A percentile compares a stretch with the other conserved stretches of the same genome.
Evolutionary conservation across 257 asterid genomes (phyloP).

Genomic region (Apocynum venetum): DNA sequence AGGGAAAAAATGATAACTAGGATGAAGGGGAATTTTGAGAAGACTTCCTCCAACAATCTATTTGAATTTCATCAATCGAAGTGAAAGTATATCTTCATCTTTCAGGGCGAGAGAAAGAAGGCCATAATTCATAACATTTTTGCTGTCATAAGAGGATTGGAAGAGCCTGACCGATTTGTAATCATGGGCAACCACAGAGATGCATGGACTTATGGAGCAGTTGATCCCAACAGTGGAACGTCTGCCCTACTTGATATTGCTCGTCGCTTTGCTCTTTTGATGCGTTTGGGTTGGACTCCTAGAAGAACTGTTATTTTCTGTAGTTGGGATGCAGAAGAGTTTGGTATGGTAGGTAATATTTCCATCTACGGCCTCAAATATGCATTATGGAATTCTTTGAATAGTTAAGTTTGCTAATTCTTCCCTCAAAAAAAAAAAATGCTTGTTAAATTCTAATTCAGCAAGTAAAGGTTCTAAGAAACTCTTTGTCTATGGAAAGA

Average conservation of each 20-base stretch:
- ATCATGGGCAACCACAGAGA: conserved; percentile 95
- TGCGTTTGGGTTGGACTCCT: conserved; percentile 83
- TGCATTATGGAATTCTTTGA: neutral
- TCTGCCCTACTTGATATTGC: conserved; percentile 91
- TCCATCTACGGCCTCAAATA: conserved; percentile 17
- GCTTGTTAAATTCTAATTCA: neutral
- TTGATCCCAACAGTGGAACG: conserved; percentile 96
- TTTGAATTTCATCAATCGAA: neutral
- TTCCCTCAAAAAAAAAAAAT: neutral
- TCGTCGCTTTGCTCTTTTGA: conserved; percentile 66
- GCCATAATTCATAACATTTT: conserved; percentile 68
- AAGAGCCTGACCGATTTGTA: conserved; percentile 77
- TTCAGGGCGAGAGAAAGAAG: conserved; percentile 73
- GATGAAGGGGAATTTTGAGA: neutral
- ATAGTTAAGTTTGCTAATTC: neutral
- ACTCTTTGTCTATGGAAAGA: neutral
- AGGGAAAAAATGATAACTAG: neutral
- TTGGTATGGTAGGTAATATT: conserved; percentile 96
- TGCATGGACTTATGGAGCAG: conserved; percentile 99
- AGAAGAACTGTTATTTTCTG: conserved; percentile 77
- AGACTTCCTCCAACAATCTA: conserved; percentile 6
- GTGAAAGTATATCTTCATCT: conserved; percentile 6
- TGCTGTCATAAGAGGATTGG: conserved; percentile 65
- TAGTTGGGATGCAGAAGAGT: conserved; percentile 99
- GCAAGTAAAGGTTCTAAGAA: neutral